Evolutionary conservation across 306 rosid species (phyloP).

Genomic region (barrel medic (Medicago truncatula)): DNA sequence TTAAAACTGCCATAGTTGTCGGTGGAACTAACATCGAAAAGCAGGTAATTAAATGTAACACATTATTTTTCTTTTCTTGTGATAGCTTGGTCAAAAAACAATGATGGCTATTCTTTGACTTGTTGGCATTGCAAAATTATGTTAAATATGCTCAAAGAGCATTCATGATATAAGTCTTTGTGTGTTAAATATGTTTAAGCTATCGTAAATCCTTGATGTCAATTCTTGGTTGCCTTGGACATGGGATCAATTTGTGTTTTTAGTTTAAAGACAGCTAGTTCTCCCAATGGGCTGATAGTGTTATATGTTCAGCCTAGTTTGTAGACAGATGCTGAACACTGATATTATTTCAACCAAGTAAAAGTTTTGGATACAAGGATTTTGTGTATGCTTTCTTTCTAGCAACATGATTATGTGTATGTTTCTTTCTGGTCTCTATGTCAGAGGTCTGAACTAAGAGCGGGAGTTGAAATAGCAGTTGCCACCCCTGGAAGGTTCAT

Average conservation of each 20-base stretch:
- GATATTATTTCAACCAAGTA: neutral
- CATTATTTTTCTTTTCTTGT: slow-evolving; percentile 1
- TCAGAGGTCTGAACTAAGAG: slow-evolving; percentile 84
- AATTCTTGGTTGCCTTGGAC: slow-evolving; percentile 13
- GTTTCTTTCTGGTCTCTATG: slow-evolving; percentile 42
- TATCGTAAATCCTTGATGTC: slow-evolving; percentile 4
- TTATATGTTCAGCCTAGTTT: slow-evolving; percentile 25
- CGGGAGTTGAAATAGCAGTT: slow-evolving; percentile 80
- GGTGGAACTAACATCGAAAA: slow-evolving; percentile 86
- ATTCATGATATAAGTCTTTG: neutral
- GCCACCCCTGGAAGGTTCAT: slow-evolving; percentile 95
- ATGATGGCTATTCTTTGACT: slow-evolving; percentile 3
- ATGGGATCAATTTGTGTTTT: slow-evolving; percentile 24
- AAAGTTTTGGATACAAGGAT: neutral
- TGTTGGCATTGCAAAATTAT: slow-evolving; percentile 18
- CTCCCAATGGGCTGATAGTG: slow-evolving; percentile 11
- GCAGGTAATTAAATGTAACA: slow-evolving; percentile 66
- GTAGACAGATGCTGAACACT: neutral
- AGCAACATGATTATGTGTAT: slow-evolving; percentile 14
- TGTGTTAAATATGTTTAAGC: slow-evolving; percentile 22
- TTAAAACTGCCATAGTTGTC: slow-evolving; percentile 84
- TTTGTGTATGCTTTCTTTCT: neutral
- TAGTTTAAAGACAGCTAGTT: slow-evolving; percentile 11
- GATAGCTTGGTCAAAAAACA: slow-evolving; percentile 21
- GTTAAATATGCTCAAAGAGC: slow-evolving; percentile 23